Base-by-base conservation (phyloP, 441 rosid species). In the Gossypium trilobum region DNA sequence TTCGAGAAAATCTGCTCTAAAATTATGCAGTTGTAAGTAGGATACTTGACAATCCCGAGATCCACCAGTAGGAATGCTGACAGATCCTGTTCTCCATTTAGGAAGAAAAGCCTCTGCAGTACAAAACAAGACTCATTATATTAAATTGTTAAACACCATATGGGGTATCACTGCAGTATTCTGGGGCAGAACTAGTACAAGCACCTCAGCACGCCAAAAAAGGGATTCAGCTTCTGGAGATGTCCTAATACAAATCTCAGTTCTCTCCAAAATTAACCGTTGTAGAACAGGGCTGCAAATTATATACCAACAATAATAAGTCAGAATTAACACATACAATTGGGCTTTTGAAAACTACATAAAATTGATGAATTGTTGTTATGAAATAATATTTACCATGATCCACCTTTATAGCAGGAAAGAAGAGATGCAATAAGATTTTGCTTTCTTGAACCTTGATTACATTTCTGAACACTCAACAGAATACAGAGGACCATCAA, bases 201-300 rank as follows among this genome's bases (percentile, higher is more conserved):
- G 79, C 61, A 91, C 98, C 97, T 94, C 97, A 75, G 86, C 86
- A 58, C 95, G 91, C 98, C 97, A 88, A 70, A 89, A 71, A 74
- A 89, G 82, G 78, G 87, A 79, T 72, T 88, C 91, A 56, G 91
- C 89, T 75, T 81, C 81, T 62, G 84, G 67, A 55, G 96, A 82
- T 77, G 84, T 72, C 78, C 81, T 90, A 69, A 86, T 70, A 57
- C 92, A 91, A 42, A 70, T 57, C 57, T 87, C 93, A 48, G 87
- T 84, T 82, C 78, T 86, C 52, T 88, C 86, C 46, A 85, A 75
- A 79, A 91, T 78, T 78, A 81, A 13, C 39, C 70, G 79, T 74
- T 81, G 82, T 71, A 91, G 77, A 31, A 51, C 70, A 55, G 85
- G 80, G 80, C 97, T 91, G 85, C 65, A 72, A 39, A 61, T 72